These are phyloP conservation scores for Trypanosoma caninum DNA, from an alignment of 208 protist species.

Conservation along the genomic window DNA sequence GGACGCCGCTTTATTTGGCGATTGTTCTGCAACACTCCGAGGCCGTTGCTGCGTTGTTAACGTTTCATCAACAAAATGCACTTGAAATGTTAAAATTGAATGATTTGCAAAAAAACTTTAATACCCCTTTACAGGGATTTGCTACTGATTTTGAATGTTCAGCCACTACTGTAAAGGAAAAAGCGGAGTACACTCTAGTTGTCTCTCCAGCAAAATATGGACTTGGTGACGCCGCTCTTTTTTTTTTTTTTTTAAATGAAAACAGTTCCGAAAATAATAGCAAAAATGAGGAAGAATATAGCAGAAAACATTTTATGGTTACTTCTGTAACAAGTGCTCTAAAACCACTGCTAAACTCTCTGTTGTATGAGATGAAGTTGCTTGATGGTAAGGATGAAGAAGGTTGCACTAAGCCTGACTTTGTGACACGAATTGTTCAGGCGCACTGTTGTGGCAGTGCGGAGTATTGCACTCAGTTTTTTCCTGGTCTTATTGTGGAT, in stretches of 20 bases:
- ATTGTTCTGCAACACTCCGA: constrained; percentile 45
- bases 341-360: constrained; percentile 21
- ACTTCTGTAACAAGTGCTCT: constrained; percentile 14
- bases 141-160: no score
- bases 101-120: no score
- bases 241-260: no score
- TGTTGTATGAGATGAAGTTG: constrained; percentile 8
- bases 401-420: background rate
- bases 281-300: no score
- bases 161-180: no score
- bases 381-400: background rate
- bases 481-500: constrained; percentile 42
- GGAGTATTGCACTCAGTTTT: constrained; percentile 13
- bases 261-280: background rate
- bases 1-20: constrained; percentile 62
- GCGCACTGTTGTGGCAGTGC: background rate
- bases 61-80: constrained; percentile 60
- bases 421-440: constrained; percentile 8
- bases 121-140: no score
- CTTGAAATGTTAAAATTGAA: constrained; percentile 29
- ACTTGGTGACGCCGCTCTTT: constrained; percentile 40
- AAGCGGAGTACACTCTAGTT: no score
- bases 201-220: no score
- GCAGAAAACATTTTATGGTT: no score
- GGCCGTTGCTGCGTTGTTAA: constrained; percentile 32